Base-by-base conservation (phyloP, 768 basidiomycete species). In the Leccinum pellstonianum region DNA sequence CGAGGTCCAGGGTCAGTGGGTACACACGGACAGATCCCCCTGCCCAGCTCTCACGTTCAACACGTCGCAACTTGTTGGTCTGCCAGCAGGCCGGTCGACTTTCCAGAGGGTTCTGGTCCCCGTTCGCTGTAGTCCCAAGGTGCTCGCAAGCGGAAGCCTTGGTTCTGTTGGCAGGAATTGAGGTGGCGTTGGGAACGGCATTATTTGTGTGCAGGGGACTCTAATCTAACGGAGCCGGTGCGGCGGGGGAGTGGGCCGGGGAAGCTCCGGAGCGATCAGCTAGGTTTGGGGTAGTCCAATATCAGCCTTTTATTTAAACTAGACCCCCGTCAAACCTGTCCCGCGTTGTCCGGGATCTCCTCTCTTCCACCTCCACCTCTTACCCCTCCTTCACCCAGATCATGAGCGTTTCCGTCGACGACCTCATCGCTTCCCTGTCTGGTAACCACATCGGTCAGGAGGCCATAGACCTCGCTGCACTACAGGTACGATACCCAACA, bases 401-500 rank as follows among this genome's bases (percentile, higher is more conserved):
- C 60, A 83, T 82, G 81, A 80, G 73, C 63, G 52, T 79, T 59
- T 77, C 81, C 50, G 73, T 82, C 38, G 81, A 82, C 68, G 81
- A 82, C 74, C 82, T 82, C 66, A 77, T 82, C 55, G 74, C 80
- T 21, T 81, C 80, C 11, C 62, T 82, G 65, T 75, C 71, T 47
- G 65, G 76, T 2, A 79, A 75, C 68, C 81, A 82, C 75, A 80
- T 82, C 67, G 80, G 80, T 60, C 82, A 82, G 64, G 81, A 82
- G 64, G 80, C 80, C n/a, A 74, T 77, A 14, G 82, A 82, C 71
- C 74, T 82, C 60, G 79, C 79, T 51, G 69, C 76, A 25, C 75
- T 82, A 14, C 80, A 82, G 76, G 81, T 82, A 64, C 25, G 38
- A 41, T 65, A 60, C 59, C 62, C 66, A 60, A 21, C 64, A 69